Evolutionary conservation across 1,284 basidiomycete genomes (phyloP).

Genomic region (Puccinia brachypodii): DNA sequence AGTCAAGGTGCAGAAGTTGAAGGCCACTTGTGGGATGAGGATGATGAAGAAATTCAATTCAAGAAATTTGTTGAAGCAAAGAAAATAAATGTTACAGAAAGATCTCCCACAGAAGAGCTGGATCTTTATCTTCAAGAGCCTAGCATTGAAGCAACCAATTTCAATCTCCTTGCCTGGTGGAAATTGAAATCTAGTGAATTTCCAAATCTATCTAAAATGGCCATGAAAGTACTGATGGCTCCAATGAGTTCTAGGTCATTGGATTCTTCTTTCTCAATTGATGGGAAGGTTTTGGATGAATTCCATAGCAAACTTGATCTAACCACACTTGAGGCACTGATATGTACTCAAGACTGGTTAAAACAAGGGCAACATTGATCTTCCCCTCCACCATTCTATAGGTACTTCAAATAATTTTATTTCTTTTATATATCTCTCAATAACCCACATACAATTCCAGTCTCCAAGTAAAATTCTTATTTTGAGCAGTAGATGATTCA

Average conservation of each 20-base stretch:
- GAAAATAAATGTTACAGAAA: not conserved
- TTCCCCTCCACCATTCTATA: no score
- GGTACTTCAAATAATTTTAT: no score
- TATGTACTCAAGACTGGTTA: conserved; percentile 5
- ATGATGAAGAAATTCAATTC: not conserved
- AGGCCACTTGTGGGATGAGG: not conserved
- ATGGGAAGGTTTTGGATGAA: not conserved
- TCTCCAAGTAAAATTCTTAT: no score
- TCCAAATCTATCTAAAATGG: conserved; percentile 9
- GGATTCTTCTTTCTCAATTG: not conserved
- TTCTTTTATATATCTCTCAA: no score
- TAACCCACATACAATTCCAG: no score
- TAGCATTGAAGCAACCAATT: not conserved
- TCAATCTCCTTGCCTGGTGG: not conserved
- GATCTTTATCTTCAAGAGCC: not conserved
- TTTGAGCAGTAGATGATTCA: no score
- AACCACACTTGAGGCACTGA: not conserved
- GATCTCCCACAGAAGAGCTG: not conserved
- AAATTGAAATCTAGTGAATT: not conserved
- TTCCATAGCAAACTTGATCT: not conserved
- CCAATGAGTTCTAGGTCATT: not conserved
- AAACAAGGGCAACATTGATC: not conserved
- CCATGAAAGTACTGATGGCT: not conserved
- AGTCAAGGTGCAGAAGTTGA: not conserved
- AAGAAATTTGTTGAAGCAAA: not conserved